These are phyloP conservation scores for Bassia scoparia DNA, from an alignment of 148 eudicot species.

Conservation along the genomic window DNA sequence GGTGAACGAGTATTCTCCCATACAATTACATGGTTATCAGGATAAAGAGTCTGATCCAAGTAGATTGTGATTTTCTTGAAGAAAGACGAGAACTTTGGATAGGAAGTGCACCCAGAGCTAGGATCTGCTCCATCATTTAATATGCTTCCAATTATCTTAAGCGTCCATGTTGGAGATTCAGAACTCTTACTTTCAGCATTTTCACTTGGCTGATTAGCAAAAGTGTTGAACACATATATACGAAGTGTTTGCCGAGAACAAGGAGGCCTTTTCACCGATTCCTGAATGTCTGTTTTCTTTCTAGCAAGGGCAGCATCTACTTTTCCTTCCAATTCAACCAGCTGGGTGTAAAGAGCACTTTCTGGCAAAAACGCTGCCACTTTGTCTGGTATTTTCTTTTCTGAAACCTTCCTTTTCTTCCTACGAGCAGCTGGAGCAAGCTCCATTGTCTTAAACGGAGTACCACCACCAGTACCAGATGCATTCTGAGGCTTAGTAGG, in stretches of 20 bases:
- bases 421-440: constrained; percentile 78
- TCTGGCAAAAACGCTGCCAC: constrained; percentile 77
- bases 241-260: constrained; percentile 65
- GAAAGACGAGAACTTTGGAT: constrained; percentile 80
- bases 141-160: constrained; percentile 73
- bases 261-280: constrained; percentile 52
- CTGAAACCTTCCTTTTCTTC: constrained; percentile 63
- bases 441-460: constrained; percentile 78
- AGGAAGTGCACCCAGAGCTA: constrained; percentile 20
- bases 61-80: constrained; percentile 81
- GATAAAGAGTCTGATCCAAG: constrained; percentile 76
- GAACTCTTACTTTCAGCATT: constrained; percentile 33
- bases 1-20: constrained; percentile 88
- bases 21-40: constrained; percentile 68
- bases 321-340: constrained; percentile 70
- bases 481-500: constrained; percentile 49
- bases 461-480: constrained; percentile 41
- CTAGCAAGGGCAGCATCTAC: constrained; percentile 68
- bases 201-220: constrained; percentile 47
- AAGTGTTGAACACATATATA: constrained; percentile 76
- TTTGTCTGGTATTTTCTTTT: constrained; percentile 58
- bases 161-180: constrained; percentile 80
- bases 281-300: constrained; percentile 71
- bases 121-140: constrained; percentile 56
- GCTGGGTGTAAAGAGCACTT: constrained; percentile 66